Evolutionary conservation across 2,329 filamentous ascomycete genomes (phyloP), one percentile per base, ranked within the genome.

Genomic region (Trichophyton rubrum): DNA sequence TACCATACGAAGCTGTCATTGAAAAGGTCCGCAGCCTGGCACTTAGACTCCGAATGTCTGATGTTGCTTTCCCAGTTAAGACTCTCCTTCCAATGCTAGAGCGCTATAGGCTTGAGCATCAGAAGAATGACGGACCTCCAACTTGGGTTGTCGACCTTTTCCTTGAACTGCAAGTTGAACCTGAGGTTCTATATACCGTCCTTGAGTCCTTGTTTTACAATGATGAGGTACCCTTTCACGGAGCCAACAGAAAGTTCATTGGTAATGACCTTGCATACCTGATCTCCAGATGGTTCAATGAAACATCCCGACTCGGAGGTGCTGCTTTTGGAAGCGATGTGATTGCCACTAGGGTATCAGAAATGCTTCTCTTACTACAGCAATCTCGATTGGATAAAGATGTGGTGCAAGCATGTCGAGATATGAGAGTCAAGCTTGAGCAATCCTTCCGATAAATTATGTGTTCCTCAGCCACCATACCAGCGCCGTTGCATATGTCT

Each of bases 181-280:
- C 80, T 62, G 85, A 88, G 67, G 76, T 78, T 6, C 72, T 88
- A 8, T 79, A 87, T 66, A 76, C 79, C 1, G 80, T 84, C 1
- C 74, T 89, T 8, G 85, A 88, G 68, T 74, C 76, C 30, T 81
- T 88, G 72, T 88, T 84, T 74, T 87, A 86, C 71, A 81, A 81
- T 41, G 83, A 86, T 64, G 82, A 86, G 66, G 75, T 80, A 4
- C 85, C 86, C 0, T 89, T 88, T 70, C 74, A 79, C 40, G 83
- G 82, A 3, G 71, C 75, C 3, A 81, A 82, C 60, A 78, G 82
- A 53, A 78, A 78, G 47, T 73, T 80, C 61, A 75, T 88, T 5
- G 82, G 82, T 2, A 77, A 78, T 27, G 84, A 87, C 69, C 79
- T 87, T 47, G 72, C 86, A 0, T 84, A 86, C 66, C 72, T 85